phyloP scores from a whole-genome alignment of 257 asterid species.

The Solanum lignicaule region DNA sequence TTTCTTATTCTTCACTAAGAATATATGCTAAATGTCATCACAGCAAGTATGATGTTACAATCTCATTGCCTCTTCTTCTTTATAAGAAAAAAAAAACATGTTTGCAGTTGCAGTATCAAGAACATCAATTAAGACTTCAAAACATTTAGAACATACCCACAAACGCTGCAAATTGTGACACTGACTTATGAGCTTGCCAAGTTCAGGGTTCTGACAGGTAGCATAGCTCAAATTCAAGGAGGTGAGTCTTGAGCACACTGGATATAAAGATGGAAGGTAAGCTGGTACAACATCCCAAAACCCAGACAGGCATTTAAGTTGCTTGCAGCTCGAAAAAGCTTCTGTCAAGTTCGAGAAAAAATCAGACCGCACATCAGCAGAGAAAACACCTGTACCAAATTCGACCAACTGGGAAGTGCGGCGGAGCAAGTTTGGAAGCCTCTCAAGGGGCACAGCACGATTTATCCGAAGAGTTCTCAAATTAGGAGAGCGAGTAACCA shows the following conservation, averaged over 20 bases:
- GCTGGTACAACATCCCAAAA: conserved; percentile 91
- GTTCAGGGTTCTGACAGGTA: conserved; percentile 54
- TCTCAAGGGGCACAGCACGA: conserved; percentile 64
- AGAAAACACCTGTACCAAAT: conserved; percentile 55
- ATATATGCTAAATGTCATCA: not conserved
- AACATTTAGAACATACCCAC: conserved; percentile 48
- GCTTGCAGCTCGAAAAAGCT: conserved; percentile 67
- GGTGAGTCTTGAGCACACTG: conserved; percentile 56
- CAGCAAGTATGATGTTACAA: not conserved
- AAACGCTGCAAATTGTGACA: conserved; percentile 71
- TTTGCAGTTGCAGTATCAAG: not conserved
- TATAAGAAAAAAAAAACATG: not conserved
- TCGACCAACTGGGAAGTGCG: conserved; percentile 57
- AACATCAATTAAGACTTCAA: not conserved
- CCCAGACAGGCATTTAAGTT: conserved; percentile 71
- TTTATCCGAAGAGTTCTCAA: conserved; percentile 49
- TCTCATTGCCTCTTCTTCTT: not conserved
- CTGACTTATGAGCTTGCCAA: conserved; percentile 53
- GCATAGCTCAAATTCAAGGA: conserved; percentile 81
- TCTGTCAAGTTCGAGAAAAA: conserved; percentile 43
- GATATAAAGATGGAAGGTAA: conserved; percentile 68
- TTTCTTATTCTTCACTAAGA: not conserved
- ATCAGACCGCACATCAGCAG: conserved; percentile 48
- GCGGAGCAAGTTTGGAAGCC: conserved; percentile 47
- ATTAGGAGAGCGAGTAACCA: conserved; percentile 55